These are phyloP conservation scores for Pseudopithomyces maydicus DNA, from an alignment of 2,329 filamentous ascomycete genomes.

Conservation along the genomic window DNA sequence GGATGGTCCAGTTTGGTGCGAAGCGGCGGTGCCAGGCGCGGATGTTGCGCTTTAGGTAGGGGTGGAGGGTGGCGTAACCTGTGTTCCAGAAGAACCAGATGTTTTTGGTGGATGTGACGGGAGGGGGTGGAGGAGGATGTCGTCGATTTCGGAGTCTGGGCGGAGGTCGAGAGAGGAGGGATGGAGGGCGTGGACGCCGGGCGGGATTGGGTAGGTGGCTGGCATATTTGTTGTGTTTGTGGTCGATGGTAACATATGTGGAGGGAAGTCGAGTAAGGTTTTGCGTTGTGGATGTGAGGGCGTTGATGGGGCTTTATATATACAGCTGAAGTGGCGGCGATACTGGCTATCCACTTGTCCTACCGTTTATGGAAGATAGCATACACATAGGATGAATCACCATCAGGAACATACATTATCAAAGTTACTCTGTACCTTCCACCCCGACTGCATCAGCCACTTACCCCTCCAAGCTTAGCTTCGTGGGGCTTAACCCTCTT, in stretches of 20 bases:
- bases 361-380: no score
- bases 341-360: no score
- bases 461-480: neutral
- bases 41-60: slow-evolving; percentile 59
- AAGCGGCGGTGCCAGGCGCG: slow-evolving; percentile 60
- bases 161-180: neutral
- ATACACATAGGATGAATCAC: no score
- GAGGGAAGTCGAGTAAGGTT: neutral
- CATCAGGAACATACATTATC: no score
- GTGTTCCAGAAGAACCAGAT: slow-evolving; percentile 65
- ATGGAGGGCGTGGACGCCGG: neutral
- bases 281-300: neutral
- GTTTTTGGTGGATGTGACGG: slow-evolving; percentile 55
- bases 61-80: slow-evolving; percentile 56
- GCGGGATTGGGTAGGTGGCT: neutral
- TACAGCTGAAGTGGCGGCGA: no score
- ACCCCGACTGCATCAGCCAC: neutral
- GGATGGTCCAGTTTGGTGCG: slow-evolving; percentile 58
- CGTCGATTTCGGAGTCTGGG: neutral
- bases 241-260: neutral
- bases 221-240: neutral
- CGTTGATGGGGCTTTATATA: no score
- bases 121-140: slow-evolving; percentile 26
- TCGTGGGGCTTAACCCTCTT: neutral
- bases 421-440: no score